Conservation (phyloP, 345 rosid genomes). For the Brassica carinata region DNA sequence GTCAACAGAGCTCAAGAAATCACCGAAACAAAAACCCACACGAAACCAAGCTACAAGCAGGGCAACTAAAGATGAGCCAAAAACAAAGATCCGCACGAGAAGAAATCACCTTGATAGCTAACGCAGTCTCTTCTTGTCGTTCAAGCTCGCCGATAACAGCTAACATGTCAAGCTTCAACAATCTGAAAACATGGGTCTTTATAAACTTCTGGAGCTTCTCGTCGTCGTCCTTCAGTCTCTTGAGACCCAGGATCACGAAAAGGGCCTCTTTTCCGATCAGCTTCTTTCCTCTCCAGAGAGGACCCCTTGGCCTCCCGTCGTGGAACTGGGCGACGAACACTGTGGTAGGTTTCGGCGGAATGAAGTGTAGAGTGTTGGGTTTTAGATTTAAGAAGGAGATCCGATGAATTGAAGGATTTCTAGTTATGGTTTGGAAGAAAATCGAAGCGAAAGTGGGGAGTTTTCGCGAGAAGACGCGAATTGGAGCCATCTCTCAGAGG, state of each 20-base stretch:
- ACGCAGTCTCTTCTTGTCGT: constrained; percentile 75
- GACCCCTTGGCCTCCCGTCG: constrained; percentile 95
- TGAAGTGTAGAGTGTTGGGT: constrained; percentile 20
- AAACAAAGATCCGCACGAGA: background rate
- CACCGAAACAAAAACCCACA: background rate
- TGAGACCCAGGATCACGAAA: constrained; percentile 70
- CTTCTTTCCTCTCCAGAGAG: constrained; percentile 95
- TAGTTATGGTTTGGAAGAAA: constrained; percentile 42
- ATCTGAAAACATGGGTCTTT: constrained; percentile 72
- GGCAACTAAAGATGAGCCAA: background rate
- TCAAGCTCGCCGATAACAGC: constrained; percentile 84
- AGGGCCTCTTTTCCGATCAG: constrained; percentile 85
- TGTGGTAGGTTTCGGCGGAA: constrained; percentile 22
- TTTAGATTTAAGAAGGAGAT: constrained; percentile 31
- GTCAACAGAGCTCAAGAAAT: background rate
- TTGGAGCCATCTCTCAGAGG: constrained; percentile 34
- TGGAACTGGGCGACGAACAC: constrained; percentile 59
- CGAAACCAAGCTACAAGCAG: background rate
- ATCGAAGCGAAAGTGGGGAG: constrained; percentile 38
- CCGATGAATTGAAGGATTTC: constrained; percentile 14
- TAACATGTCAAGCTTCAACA: constrained; percentile 76
- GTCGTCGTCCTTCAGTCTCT: constrained; percentile 77
- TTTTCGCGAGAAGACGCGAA: constrained; percentile 55
- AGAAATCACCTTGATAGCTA: constrained; percentile 64
- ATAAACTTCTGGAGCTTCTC: constrained; percentile 69